Conservation (phyloP, 2,329 filamentous ascomycete species). For the Blumeriella jaapii region DNA sequence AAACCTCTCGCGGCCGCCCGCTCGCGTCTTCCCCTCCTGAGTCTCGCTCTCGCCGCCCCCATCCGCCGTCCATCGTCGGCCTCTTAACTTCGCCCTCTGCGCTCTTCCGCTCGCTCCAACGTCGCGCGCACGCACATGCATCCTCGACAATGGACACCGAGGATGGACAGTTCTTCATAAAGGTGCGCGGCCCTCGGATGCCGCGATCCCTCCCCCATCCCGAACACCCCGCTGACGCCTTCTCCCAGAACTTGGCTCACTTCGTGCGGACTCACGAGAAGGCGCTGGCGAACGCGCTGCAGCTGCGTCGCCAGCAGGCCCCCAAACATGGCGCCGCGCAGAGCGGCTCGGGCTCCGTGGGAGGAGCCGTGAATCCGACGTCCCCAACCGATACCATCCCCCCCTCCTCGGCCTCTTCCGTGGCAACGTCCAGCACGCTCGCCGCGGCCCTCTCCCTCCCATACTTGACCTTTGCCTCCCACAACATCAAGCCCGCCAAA, state of each 20-base stretch:
- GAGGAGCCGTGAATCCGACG: conserved; percentile 28
- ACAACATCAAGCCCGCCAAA: conserved; percentile 78
- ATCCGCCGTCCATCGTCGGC: conserved; percentile 8
- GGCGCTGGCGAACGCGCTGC: conserved; percentile 88
- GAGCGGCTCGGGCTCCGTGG: conserved; percentile 47
- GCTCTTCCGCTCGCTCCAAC: conserved; percentile 14
- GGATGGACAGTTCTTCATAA: conserved; percentile 83
- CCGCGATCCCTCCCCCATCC: conserved; percentile 1
- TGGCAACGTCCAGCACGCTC: conserved; percentile 62
- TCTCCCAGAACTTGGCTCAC: conserved; percentile 75
- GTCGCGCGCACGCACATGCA: conserved; percentile 32
- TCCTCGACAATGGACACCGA: conserved; percentile 51
- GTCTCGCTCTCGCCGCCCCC: conserved; percentile 17
- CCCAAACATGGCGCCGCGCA: conserved; percentile 59
- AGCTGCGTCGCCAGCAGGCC: conserved; percentile 63
- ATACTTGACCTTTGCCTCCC: conserved; percentile 72
- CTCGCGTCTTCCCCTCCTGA: neutral
- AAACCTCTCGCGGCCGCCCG: too few species aligned
- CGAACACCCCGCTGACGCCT: conserved; percentile 4
- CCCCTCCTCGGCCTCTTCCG: conserved; percentile 45
- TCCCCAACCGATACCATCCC: conserved; percentile 43
- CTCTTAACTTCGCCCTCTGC: conserved; percentile 14
- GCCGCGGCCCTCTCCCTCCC: conserved; percentile 81
- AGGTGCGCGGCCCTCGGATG: conserved; percentile 42
- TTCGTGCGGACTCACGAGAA: conserved; percentile 98